These are phyloP conservation scores for Gossypium bickii DNA, from an alignment of 345 rosid species.

Conservation along the genomic window DNA sequence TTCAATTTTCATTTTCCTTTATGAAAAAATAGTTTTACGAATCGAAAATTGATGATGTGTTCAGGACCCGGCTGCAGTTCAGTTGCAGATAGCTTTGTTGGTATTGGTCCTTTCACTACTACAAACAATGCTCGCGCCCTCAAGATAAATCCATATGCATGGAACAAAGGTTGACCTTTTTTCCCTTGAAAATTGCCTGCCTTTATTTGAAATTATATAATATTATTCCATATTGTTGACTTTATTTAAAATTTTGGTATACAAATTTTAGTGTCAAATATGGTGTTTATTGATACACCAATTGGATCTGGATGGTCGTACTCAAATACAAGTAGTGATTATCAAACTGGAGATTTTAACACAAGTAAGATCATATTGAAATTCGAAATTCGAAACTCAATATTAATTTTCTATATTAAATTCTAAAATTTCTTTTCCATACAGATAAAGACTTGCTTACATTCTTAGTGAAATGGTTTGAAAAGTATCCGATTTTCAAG, in stretches of 20 bases:
- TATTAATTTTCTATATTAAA: neutral
- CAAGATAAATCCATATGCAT: neutral
- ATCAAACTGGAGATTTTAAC: neutral
- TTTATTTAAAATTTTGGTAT: neutral
- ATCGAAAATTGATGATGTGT: neutral
- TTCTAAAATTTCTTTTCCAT: neutral
- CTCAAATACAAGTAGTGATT: neutral
- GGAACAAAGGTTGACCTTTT: neutral
- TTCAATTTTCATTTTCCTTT: neutral
- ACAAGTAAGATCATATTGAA: neutral
- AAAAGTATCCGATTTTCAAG: neutral
- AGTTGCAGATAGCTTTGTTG: neutral
- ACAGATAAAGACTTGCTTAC: neutral
- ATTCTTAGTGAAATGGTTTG: neutral
- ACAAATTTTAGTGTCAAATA: neutral
- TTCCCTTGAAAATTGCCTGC: neutral
- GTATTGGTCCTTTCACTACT: conserved; percentile 2
- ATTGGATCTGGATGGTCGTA: neutral
- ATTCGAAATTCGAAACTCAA: neutral
- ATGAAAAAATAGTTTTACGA: no score
- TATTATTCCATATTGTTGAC: neutral
- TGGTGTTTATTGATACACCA: conserved; percentile 3
- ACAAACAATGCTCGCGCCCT: neutral
- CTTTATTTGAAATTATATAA: neutral
- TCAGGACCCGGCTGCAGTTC: neutral